phyloP scores from a whole-genome alignment of 2,329 filamentous ascomycete species.

The Coniochaeta ligniaria region DNA sequence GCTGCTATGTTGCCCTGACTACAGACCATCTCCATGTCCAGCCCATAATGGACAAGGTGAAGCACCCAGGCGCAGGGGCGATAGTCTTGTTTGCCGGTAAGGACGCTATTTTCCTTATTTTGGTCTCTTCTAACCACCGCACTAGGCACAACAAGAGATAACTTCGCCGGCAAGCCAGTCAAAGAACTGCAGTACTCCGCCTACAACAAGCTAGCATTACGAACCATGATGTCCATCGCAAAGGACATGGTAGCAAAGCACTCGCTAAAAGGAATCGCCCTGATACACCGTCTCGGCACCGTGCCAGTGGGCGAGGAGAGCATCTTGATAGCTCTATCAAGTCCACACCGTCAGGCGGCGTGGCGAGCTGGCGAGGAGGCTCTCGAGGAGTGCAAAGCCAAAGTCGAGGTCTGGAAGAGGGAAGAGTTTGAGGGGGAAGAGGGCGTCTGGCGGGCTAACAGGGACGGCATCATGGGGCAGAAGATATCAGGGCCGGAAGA shows the following conservation, averaged over 20 bases:
- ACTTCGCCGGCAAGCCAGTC: conserved; percentile 64
- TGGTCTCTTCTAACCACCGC: not conserved
- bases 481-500: not conserved
- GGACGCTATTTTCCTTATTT: conserved; percentile 11
- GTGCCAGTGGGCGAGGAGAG: conserved; percentile 92
- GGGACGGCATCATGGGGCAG: conserved; percentile 47
- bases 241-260: conserved; percentile 51
- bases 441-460: conserved; percentile 82
- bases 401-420: conserved; percentile 91
- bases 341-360: conserved; percentile 74
- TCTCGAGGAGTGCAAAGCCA: conserved; percentile 76
- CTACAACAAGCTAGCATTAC: conserved; percentile 63
- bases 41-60: conserved; percentile 56
- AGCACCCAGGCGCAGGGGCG: conserved; percentile 66
- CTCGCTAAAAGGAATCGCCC: conserved; percentile 63
- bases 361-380: conserved; percentile 88
- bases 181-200: conserved; percentile 68
- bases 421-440: conserved; percentile 78
- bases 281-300: conserved; percentile 76
- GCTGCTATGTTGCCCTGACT: conserved; percentile 64
- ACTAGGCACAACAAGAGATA: conserved; percentile 71
- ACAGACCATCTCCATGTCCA: conserved; percentile 50
- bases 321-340: conserved; percentile 80
- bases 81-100: conserved; percentile 70
- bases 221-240: conserved; percentile 61